Evolutionary conservation across 2,329 filamentous ascomycete species (phyloP).

Genomic region (Lasiodiplodia gonubiensis): DNA sequence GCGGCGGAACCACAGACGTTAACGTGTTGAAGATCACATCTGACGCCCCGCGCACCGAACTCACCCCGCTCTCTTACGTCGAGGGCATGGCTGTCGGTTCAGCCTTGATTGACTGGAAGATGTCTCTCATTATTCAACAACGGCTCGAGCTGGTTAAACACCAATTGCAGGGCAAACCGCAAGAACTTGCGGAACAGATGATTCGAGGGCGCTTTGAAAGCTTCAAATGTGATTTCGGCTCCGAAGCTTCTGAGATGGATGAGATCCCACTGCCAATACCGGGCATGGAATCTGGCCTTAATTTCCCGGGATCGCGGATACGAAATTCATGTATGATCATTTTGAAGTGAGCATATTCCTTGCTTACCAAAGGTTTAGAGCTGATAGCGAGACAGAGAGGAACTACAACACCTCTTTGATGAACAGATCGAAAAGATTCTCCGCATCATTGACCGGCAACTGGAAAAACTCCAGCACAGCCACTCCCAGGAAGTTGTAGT

Average conservation of each 20-base stretch:
- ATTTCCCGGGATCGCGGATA: background rate
- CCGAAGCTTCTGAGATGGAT: background rate
- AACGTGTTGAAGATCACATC: background rate
- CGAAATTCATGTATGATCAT: constrained; percentile 26
- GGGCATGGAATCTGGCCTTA: background rate
- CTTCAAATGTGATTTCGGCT: constrained; percentile 11
- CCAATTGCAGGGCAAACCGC: background rate
- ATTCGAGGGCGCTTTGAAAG: background rate
- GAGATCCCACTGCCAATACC: background rate
- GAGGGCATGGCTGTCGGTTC: constrained; percentile 30
- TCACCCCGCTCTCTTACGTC: background rate
- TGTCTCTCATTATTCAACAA: background rate
- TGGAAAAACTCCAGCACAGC: constrained; percentile 29
- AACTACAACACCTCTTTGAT: constrained; percentile 34
- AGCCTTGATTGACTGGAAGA: constrained; percentile 23
- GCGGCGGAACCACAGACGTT: constrained; percentile 48
- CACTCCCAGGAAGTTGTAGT: constrained; percentile 30
- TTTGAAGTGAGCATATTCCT: background rate
- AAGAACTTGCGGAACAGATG: constrained; percentile 5
- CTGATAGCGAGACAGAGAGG: background rate
- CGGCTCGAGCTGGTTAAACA: background rate
- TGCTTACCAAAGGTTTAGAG: background rate
- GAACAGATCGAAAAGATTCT: constrained; percentile 32
- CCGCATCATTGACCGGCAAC: constrained; percentile 33
- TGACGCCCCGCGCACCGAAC: background rate